Evolutionary conservation across 176 grass and related monocot species (phyloP).

Genomic region (Pharus latifolius): DNA sequence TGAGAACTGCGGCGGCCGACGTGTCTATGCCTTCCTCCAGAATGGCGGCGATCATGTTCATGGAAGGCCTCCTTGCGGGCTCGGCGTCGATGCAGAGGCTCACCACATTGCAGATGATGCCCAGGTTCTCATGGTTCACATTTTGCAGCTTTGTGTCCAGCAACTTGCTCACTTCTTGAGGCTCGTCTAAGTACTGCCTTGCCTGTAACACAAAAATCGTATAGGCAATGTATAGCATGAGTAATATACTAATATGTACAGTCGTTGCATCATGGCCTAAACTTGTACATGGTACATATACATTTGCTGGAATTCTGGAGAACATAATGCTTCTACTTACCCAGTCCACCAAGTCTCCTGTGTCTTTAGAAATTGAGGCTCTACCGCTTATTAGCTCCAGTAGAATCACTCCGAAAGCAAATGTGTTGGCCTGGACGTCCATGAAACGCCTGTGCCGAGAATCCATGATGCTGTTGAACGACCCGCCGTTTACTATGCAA

Average conservation of each 20-base stretch:
- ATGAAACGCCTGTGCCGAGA: slow-evolving; percentile 41
- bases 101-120: slow-evolving; percentile 67
- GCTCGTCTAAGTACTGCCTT: slow-evolving; percentile 52
- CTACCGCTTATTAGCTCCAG: slow-evolving; percentile 77
- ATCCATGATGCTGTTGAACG: slow-evolving; percentile 24
- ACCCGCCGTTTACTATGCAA: slow-evolving; percentile 33
- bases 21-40: slow-evolving; percentile 71
- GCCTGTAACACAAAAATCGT: slow-evolving; percentile 29
- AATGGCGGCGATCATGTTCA: slow-evolving; percentile 67
- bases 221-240: too few species aligned
- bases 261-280: too few species aligned
- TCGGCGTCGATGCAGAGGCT: slow-evolving; percentile 79
- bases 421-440: slow-evolving; percentile 80
- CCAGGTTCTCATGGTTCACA: slow-evolving; percentile 52
- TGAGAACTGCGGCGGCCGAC: slow-evolving; percentile 39
- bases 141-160: slow-evolving; percentile 49
- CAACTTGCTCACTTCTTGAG: slow-evolving; percentile 47
- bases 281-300: too few species aligned
- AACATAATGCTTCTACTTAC: too few species aligned
- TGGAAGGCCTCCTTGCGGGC: slow-evolving; percentile 69
- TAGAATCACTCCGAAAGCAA: slow-evolving; percentile 71
- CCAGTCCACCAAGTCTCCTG: slow-evolving; percentile 52
- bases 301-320: too few species aligned
- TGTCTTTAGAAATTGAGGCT: slow-evolving; percentile 51
- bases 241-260: too few species aligned